phyloP scores from a whole-genome alignment of 2,329 filamentous ascomycete species.

The Dothistroma septosporum region DNA sequence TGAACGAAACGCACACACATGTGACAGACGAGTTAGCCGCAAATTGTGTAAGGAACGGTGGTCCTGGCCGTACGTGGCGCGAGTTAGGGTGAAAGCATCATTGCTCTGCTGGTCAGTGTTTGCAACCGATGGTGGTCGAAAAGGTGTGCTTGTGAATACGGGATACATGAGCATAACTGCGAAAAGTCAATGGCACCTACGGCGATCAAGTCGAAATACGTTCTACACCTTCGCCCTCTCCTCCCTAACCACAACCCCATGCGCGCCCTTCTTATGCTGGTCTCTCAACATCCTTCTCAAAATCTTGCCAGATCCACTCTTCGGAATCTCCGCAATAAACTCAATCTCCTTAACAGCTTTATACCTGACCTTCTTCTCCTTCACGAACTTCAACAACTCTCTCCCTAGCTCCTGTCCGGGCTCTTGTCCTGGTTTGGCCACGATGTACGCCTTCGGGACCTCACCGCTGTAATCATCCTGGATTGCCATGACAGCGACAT shows the following conservation, averaged over 20 bases:
- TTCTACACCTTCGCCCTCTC: conserved; percentile 34
- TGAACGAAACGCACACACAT: too few relatives aligned
- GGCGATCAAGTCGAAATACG: too few relatives aligned
- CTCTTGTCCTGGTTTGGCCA: conserved; percentile 30
- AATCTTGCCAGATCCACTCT: conserved; percentile 35
- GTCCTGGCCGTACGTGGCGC: too few relatives aligned
- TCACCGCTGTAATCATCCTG: conserved; percentile 42
- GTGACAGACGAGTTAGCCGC: too few relatives aligned
- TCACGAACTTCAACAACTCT: conserved; percentile 42
- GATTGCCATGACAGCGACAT: conserved; percentile 50
- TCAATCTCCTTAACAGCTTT: conserved; percentile 48
- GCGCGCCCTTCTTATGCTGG: conserved; percentile 38
- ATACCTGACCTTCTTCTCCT: conserved; percentile 42
- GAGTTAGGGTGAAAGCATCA: too few relatives aligned
- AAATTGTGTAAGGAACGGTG: too few relatives aligned
- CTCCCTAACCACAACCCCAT: conserved; percentile 33
- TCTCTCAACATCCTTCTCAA: conserved; percentile 39
- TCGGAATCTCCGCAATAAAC: conserved; percentile 33
- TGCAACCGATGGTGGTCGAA: too few relatives aligned
- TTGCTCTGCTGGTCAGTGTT: too few relatives aligned
- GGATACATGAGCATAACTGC: too few relatives aligned
- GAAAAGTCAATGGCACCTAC: too few relatives aligned
- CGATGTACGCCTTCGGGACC: conserved; percentile 34
- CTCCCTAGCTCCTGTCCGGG: conserved; percentile 33
- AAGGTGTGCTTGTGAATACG: too few relatives aligned